Base-by-base conservation (phyloP, 805 yeast genomes). In the Candida krabiensis region DNA sequence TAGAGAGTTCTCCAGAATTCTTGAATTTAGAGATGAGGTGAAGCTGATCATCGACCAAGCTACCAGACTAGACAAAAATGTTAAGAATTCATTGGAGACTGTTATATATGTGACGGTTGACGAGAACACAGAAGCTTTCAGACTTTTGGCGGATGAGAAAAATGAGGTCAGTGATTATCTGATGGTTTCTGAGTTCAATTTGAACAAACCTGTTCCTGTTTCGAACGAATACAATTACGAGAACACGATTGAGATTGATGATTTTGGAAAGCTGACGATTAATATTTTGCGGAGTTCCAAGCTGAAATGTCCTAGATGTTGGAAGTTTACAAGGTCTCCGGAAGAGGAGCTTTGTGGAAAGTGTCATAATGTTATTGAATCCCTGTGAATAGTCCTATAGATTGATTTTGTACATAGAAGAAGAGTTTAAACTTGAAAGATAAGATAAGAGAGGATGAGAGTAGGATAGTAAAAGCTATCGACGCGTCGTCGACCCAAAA, bases 281-380 rank as follows among this genome's bases (percentile, higher is more conserved):
- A 45, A 58, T 2, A 71, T 83, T 2, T 61, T 69, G 37, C 52
- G 48, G 34, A 47, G 63, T 30, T 40, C 57, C 0, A 54, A 66
- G 2, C 63, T 64, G 36, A 89, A 89, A 53, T 93, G 99, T 58
- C 96, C 96, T 5, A 75, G 99, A 57, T 93, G 99, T 63, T 93
- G 99, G 99, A 86, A 86, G 53, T 80, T 64, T 55, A 76, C 75
- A 6, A 67, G 95, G 0, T 60, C 53, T 0, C 50, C 44, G 0
- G 79, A 71, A 24, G 77, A 77, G 9, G 60, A 58, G 1, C 64
- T 89, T 19, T 91, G 99, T 60, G 28, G 37, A 1, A 74, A 93
- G 49, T 91, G 98, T 64, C 60, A 63, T 9, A 46, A 50, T 1
- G 80, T 72, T 22, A 53, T 66, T 8, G 6, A n/a, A 11, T 33